Evolutionary conservation across 225 moss, liverwort and hornwort species (phyloP).

Genomic region (Marchantia paleacea): DNA sequence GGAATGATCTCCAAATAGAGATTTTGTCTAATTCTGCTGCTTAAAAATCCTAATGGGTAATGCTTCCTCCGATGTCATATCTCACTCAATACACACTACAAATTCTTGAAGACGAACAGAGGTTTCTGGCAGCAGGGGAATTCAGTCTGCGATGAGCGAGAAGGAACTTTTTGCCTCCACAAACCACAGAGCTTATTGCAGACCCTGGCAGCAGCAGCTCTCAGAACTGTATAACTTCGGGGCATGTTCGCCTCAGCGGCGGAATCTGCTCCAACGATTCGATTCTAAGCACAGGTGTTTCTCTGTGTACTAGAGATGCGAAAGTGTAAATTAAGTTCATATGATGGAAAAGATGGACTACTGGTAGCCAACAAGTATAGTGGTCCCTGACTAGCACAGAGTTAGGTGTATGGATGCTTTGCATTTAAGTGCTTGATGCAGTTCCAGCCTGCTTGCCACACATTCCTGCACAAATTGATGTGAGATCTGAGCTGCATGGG

Average conservation of each 20-base stretch:
- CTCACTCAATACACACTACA: not conserved
- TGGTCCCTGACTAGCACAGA: not conserved
- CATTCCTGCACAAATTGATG: not conserved
- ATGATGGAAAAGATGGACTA: not conserved
- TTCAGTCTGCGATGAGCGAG: not conserved
- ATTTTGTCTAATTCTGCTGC: not conserved
- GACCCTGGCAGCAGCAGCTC: slow-evolving; percentile 3
- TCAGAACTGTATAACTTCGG: not conserved
- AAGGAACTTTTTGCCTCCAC: not conserved
- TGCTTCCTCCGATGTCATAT: not conserved
- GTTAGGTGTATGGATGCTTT: not conserved
- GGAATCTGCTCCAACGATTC: not conserved
- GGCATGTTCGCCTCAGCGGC: not conserved
- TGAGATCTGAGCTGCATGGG: not conserved
- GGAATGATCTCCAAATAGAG: not conserved
- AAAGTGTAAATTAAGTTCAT: not conserved
- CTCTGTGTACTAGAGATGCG: not conserved
- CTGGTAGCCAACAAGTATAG: not conserved
- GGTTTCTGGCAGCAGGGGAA: not conserved
- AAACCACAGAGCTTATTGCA: not conserved
- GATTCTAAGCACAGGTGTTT: not conserved
- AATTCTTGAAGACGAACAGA: not conserved
- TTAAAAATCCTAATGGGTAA: not conserved
- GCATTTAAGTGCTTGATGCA: not conserved
- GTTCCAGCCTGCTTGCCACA: not conserved